These are phyloP conservation scores for Pisolithus sp. DNA, from an alignment of 768 basidiomycete species.

Conservation along the genomic window DNA sequence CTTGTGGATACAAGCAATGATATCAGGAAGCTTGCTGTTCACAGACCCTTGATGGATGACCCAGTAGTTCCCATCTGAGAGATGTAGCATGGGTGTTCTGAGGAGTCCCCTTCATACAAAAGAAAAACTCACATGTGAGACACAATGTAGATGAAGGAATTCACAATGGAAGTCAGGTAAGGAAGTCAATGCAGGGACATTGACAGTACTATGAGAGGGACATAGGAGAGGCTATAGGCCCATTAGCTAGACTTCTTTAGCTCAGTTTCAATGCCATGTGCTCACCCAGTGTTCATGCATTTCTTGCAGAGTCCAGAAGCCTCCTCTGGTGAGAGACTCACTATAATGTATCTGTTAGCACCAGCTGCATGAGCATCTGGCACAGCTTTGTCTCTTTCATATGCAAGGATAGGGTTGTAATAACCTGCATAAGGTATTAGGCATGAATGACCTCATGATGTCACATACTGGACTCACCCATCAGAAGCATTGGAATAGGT, in stretches of 20 bases:
- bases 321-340: conserved; percentile 97
- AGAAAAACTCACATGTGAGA: conserved; percentile 67
- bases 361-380: conserved; percentile 84
- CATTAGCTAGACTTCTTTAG: neutral
- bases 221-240: conserved; percentile 72
- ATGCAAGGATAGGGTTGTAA: conserved; percentile 93
- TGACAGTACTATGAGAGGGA: conserved; percentile 92
- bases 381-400: conserved; percentile 92
- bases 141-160: conserved; percentile 98
- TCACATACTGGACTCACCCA: conserved; percentile 52
- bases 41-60: conserved; percentile 68
- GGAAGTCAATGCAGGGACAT: conserved; percentile 82
- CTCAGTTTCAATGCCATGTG: conserved; percentile 8
- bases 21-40: conserved; percentile 72
- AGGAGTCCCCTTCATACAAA: neutral
- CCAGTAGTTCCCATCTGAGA: conserved; percentile 95
- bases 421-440: conserved; percentile 56
- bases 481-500: conserved; percentile 79
- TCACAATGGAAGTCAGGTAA: conserved; percentile 89
- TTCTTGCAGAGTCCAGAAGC: conserved; percentile 85
- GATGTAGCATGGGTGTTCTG: neutral
- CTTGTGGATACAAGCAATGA: conserved; percentile 76
- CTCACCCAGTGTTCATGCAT: conserved; percentile 75
- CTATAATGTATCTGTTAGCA: conserved; percentile 96
- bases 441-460: neutral